Percentiles rank a stretch among this genome's conserved stretches.
Conservation (phyloP, 148 eudicot genomes). For the Rhododendron ovatum region DNA sequence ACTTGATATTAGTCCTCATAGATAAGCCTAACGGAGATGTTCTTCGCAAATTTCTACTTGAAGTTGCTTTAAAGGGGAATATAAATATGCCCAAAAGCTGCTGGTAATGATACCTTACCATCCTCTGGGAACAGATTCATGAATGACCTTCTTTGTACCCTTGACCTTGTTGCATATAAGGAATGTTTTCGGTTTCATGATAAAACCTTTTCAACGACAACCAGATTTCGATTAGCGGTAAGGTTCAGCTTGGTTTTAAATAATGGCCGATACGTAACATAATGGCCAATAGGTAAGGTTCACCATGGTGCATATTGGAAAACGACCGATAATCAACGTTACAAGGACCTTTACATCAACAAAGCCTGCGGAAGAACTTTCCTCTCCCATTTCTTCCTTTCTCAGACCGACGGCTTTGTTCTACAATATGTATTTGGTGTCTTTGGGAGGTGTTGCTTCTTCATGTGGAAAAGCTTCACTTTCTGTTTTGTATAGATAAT, state of each 20-base stretch:
- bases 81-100: neutral
- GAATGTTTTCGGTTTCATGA: neutral
- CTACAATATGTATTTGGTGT: neutral
- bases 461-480: neutral
- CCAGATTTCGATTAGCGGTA: neutral
- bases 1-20: neutral
- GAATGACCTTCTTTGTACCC: neutral
- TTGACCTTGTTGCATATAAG: neutral
- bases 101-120: neutral
- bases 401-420: neutral
- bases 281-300: neutral
- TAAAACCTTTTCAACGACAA: neutral
- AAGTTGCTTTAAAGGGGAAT: neutral
- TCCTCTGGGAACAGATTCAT: neutral
- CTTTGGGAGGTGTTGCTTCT: neutral
- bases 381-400: neutral
- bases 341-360: neutral
- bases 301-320: neutral
- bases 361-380: neutral
- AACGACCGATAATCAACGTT: neutral
- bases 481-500: neutral
- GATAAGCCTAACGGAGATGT: neutral
- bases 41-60: neutral
- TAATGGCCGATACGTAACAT: neutral
- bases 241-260: neutral